Evolutionary conservation across 495 filamentous ascomycete genomes (phyloP).

Genomic region (Bombardia bombarda): DNA sequence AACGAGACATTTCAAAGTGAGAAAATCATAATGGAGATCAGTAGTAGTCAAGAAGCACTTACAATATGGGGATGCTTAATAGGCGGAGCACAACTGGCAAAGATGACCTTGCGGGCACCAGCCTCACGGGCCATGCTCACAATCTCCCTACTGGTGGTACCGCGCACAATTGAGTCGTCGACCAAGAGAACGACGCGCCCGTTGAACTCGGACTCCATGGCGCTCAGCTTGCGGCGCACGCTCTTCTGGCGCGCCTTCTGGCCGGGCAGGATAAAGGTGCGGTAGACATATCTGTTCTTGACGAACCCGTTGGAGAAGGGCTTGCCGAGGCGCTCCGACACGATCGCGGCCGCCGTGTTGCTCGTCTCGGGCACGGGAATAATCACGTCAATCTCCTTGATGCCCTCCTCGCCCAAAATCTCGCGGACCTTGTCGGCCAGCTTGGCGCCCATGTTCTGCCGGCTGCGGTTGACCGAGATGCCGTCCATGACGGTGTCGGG

Average conservation of each 20-base stretch:
- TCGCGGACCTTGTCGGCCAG: constrained; percentile 71
- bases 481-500: constrained; percentile 90
- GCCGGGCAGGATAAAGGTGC: constrained; percentile 92
- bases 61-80: constrained; percentile 57
- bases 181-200: constrained; percentile 78
- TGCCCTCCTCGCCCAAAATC: constrained; percentile 61
- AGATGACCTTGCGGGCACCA: constrained; percentile 82
- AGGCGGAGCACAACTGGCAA: constrained; percentile 80
- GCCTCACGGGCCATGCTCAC: constrained; percentile 90
- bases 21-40: no score
- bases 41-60: not conserved
- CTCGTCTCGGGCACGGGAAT: constrained; percentile 33
- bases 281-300: constrained; percentile 94
- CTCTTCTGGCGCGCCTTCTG: constrained; percentile 78
- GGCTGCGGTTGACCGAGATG: constrained; percentile 80
- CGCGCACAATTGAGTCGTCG: constrained; percentile 89
- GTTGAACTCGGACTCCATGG: constrained; percentile 81
- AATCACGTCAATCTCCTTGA: constrained; percentile 77
- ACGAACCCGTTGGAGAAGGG: constrained; percentile 70
- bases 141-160: constrained; percentile 87
- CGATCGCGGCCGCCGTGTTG: constrained; percentile 73
- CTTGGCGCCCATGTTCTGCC: constrained; percentile 87
- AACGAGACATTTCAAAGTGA: not conserved
- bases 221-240: constrained; percentile 69
- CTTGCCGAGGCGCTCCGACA: constrained; percentile 69